Percentiles rank a stretch among this genome's conserved stretches.
phyloP scores from a whole-genome alignment of 208 protist species.

The Trichomonas tenax region DNA sequence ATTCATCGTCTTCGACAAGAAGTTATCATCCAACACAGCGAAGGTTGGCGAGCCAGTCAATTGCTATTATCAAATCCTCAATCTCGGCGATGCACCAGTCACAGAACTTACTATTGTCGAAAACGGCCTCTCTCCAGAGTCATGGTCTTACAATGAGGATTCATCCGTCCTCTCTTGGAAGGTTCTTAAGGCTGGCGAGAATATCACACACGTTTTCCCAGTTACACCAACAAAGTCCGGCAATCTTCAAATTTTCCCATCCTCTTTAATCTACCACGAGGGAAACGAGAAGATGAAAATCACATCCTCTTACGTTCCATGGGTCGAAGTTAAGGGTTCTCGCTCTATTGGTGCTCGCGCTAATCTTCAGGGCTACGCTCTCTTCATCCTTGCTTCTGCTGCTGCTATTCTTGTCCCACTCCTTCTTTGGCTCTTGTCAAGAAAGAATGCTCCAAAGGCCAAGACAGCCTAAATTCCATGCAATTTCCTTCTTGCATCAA shows the following conservation, averaged over 20 bases:
- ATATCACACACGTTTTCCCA: neutral
- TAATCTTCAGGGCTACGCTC: neutral
- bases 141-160: neutral
- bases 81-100: neutral
- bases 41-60: neutral
- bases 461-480: neutral
- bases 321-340: neutral
- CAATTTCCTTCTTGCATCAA: neutral
- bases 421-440: neutral
- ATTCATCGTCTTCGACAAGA: slow-evolving; percentile 8
- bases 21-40: neutral
- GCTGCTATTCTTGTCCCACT: neutral
- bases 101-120: neutral
- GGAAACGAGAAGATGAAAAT: neutral
- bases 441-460: neutral
- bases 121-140: neutral
- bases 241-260: neutral
- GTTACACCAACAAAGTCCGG: neutral
- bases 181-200: neutral
- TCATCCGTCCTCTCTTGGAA: neutral
- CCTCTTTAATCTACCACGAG: neutral
- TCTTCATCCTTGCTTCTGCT: neutral
- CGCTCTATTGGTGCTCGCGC: neutral
- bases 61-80: neutral
- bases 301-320: neutral